Evolutionary conservation across 306 rosid genomes (phyloP).

Genomic region (Gastrolobium villosum): DNA sequence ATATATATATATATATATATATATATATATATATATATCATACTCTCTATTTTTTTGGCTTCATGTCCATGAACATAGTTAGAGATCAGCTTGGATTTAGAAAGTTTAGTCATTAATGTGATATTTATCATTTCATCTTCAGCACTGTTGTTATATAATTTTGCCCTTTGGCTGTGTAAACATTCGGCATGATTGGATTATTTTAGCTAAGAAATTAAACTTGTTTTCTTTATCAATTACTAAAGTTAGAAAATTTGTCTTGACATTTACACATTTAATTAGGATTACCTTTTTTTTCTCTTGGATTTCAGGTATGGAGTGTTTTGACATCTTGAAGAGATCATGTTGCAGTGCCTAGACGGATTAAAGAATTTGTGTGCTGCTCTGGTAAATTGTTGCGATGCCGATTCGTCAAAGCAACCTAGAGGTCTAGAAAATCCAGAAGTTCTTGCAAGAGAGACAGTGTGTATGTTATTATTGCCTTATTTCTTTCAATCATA

Average conservation of each 20-base stretch:
- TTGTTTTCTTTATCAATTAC: constrained; percentile 14
- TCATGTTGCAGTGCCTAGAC: constrained; percentile 90
- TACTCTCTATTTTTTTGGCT: background rate
- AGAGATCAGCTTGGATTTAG: constrained; percentile 7
- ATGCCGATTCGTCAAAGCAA: constrained; percentile 59
- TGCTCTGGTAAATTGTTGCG: constrained; percentile 66
- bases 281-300: background rate
- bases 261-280: background rate
- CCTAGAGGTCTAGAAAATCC: constrained; percentile 81
- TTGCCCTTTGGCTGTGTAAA: background rate
- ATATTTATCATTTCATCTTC: constrained; percentile 8
- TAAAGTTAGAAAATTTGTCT: constrained; percentile 20
- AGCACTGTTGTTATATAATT: background rate
- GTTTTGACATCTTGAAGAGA: constrained; percentile 73
- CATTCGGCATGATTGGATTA: constrained; percentile 5
- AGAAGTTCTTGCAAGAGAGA: constrained; percentile 88
- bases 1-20: too few species aligned
- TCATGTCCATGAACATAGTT: background rate
- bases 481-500: constrained; percentile 39
- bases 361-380: constrained; percentile 78
- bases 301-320: constrained; percentile 78
- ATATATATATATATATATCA: too few species aligned
- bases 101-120: background rate
- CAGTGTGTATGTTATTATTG: constrained; percentile 74
- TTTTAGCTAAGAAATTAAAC: constrained; percentile 4